phyloP scores from a whole-genome alignment of 495 filamentous ascomycete species.

The Aspergillus bertholletiae region DNA sequence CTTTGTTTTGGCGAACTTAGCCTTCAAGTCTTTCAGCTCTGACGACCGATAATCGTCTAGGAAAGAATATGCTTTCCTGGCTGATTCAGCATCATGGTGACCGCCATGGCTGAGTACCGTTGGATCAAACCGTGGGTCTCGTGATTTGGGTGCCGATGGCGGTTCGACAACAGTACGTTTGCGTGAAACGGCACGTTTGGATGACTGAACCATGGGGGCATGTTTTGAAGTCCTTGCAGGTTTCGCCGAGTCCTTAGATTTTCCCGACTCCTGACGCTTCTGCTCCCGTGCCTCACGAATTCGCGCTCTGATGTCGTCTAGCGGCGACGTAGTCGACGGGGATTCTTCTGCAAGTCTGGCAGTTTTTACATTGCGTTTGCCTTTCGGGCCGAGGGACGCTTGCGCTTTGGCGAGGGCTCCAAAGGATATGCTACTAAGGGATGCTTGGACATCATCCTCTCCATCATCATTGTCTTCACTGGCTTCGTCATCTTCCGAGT shows the following conservation, averaged over 20 bases:
- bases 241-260: slow-evolving; percentile 36
- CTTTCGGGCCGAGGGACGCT: slow-evolving; percentile 53
- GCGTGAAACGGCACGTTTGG: slow-evolving; percentile 77
- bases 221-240: slow-evolving; percentile 72
- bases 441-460: slow-evolving; percentile 38
- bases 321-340: slow-evolving; percentile 19
- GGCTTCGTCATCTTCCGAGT: slow-evolving; percentile 8
- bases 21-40: slow-evolving; percentile 72
- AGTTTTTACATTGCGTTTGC: slow-evolving; percentile 22
- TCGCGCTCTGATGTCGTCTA: slow-evolving; percentile 36
- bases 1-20: slow-evolving; percentile 61
- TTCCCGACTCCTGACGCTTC: slow-evolving; percentile 26
- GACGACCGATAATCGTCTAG: slow-evolving; percentile 76
- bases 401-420: slow-evolving; percentile 84
- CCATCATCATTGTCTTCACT: slow-evolving; percentile 22
- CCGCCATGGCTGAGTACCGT: slow-evolving; percentile 38
- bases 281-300: slow-evolving; percentile 45
- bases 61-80: slow-evolving; percentile 74
- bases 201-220: slow-evolving; percentile 75
- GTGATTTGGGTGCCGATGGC: slow-evolving; percentile 35
- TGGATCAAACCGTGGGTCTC: slow-evolving; percentile 88
- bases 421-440: slow-evolving; percentile 65
- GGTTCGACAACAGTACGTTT: slow-evolving; percentile 67
- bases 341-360: slow-evolving; percentile 10
- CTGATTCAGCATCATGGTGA: slow-evolving; percentile 39